These are phyloP conservation scores for Rubus parviflorus DNA, from an alignment of 306 rosid species.

Conservation along the genomic window DNA sequence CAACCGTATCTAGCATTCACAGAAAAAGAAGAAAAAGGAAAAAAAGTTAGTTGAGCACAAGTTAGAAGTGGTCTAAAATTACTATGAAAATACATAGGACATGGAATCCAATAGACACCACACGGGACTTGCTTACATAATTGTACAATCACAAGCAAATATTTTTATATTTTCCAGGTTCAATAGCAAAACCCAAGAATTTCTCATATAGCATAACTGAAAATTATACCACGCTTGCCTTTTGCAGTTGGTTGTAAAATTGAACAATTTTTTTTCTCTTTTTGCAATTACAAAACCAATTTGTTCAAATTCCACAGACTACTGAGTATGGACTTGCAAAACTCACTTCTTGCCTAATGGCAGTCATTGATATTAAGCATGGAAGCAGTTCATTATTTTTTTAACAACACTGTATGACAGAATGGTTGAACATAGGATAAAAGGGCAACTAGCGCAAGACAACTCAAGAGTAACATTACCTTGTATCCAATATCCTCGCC, in stretches of 20 bases:
- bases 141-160: not conserved
- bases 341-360: not conserved
- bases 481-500: slow-evolving; percentile 88
- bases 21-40: not conserved
- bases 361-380: not conserved
- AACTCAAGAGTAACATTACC: slow-evolving; percentile 51
- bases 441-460: slow-evolving; percentile 5
- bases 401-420: not conserved
- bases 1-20: slow-evolving; percentile 73
- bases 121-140: not conserved
- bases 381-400: not conserved
- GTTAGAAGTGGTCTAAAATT: not conserved
- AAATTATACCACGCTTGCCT: not conserved
- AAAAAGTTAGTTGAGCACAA: slow-evolving; percentile 18
- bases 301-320: not conserved
- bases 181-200: no score
- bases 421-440: not conserved
- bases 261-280: not conserved
- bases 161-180: not conserved
- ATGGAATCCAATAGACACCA: not conserved
- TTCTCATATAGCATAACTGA: not conserved
- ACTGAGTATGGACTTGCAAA: not conserved
- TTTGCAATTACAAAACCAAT: not conserved
- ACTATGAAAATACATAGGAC: not conserved
- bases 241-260: not conserved